A percentile compares a stretch with the other conserved stretches of the same genome.
Conservation (phyloP, 192 early-diverging fungal species). For the Coemansia sp. region DNA sequence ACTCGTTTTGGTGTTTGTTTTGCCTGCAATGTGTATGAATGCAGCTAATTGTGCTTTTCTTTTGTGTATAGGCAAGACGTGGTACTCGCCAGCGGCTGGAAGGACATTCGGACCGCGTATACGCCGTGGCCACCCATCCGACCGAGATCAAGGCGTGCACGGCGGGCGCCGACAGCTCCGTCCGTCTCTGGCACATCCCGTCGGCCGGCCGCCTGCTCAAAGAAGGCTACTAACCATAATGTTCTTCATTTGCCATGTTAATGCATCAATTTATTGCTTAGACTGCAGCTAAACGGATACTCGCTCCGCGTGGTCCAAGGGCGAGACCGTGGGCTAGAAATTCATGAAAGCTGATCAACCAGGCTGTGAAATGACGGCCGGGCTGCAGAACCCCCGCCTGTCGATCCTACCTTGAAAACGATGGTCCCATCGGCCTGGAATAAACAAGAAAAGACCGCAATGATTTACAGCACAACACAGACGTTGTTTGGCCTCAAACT, state of each 20-base stretch:
- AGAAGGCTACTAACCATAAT: constrained; percentile 22
- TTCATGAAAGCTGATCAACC: constrained; percentile 2
- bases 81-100: constrained; percentile 70
- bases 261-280: background rate
- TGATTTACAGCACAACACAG: constrained; percentile 13
- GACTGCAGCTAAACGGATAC: background rate
- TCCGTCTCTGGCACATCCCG: constrained; percentile 53
- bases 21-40: background rate
- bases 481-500: background rate
- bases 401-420: constrained; percentile 1
- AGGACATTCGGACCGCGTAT: constrained; percentile 92
- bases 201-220: constrained; percentile 50
- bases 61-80: constrained; percentile 30
- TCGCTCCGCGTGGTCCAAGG: background rate
- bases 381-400: background rate
- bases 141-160: constrained; percentile 67
- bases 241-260: no score
- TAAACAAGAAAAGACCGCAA: constrained; percentile 1
- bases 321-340: constrained; percentile 5
- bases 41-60: background rate
- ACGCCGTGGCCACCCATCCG: constrained; percentile 88
- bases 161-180: constrained; percentile 43
- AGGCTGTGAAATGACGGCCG: background rate
- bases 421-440: background rate
- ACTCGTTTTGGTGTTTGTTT: background rate